phyloP scores from a whole-genome alignment of 768 basidiomycete genomes.

The Termitomyces sp. region DNA sequence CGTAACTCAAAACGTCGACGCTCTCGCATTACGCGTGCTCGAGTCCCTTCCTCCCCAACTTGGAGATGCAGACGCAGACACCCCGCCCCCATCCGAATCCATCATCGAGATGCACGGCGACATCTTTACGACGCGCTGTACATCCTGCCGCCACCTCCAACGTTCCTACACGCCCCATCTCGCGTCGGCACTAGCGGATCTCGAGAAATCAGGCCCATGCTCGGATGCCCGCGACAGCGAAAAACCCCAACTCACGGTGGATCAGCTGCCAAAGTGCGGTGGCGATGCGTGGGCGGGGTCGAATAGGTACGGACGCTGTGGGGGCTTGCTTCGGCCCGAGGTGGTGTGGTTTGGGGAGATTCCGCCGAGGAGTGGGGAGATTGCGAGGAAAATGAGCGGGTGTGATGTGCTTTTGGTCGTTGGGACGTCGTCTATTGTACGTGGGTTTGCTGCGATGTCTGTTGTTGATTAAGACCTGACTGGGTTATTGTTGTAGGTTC shows the following conservation, averaged over 20 bases:
- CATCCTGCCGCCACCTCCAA: constrained; percentile 24
- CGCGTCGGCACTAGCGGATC: constrained; percentile 27
- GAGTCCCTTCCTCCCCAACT: constrained; percentile 13
- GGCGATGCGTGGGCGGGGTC: constrained; percentile 20
- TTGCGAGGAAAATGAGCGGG: constrained; percentile 26
- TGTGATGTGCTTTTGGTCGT: constrained; percentile 40
- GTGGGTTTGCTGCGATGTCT: constrained; percentile 4
- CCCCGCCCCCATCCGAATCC: constrained; percentile 2
- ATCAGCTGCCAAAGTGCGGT: constrained; percentile 26
- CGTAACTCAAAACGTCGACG: constrained; percentile 48
- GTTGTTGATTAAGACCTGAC: background rate
- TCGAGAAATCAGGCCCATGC: constrained; percentile 13
- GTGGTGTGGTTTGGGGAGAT: constrained; percentile 47
- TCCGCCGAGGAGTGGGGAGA: constrained; percentile 29
- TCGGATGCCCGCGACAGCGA: too few species aligned
- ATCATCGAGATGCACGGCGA: constrained; percentile 50
- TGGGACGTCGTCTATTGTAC: constrained; percentile 41
- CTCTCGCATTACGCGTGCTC: constrained; percentile 32
- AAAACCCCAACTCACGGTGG: constrained; percentile 19
- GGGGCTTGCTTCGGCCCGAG: constrained; percentile 33
- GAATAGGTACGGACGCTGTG: constrained; percentile 29
- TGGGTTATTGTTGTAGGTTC: constrained; percentile 21
- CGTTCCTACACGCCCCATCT: constrained; percentile 25
- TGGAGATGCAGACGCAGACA: background rate
- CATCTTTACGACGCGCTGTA: constrained; percentile 40